Evolutionary conservation across 2,329 filamentous ascomycete genomes (phyloP).

Genomic region (Aphanocladium album): DNA sequence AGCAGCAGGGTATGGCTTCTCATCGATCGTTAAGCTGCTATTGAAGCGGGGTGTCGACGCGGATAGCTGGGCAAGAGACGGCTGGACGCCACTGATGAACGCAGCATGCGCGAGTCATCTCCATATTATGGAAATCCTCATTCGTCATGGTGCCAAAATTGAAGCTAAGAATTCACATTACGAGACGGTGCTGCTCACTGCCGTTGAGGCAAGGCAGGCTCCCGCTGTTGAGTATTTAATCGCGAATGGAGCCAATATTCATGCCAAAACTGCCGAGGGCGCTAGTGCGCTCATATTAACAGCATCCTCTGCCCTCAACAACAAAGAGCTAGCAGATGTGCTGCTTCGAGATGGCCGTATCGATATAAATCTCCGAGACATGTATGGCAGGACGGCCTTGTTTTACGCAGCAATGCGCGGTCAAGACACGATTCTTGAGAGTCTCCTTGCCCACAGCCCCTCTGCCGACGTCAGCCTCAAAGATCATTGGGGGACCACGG

Average conservation of each 20-base stretch:
- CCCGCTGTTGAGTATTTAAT: not conserved
- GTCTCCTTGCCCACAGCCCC: not conserved
- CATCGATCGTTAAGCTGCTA: not conserved
- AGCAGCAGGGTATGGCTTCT: not conserved
- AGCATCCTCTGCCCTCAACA: not conserved
- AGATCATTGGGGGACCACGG: not conserved
- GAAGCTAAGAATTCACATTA: not conserved
- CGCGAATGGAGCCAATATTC: not conserved
- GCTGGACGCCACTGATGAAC: not conserved
- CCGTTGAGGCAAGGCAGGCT: not conserved
- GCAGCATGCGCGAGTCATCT: too few species aligned
- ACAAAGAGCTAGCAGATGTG: not conserved
- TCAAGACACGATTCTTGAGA: not conserved
- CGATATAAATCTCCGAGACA: not conserved
- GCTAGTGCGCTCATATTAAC: not conserved
- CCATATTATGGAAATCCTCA: not conserved
- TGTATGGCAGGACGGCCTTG: not conserved
- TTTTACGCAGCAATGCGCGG: not conserved
- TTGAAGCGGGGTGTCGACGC: not conserved
- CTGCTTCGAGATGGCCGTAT: not conserved
- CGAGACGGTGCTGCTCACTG: not conserved
- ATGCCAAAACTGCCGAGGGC: not conserved
- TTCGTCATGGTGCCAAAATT: not conserved
- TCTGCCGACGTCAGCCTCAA: not conserved
- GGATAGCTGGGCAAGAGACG: not conserved